phyloP scores from a whole-genome alignment of 1,284 basidiomycete species.

The Trichosporon sp. region DNA sequence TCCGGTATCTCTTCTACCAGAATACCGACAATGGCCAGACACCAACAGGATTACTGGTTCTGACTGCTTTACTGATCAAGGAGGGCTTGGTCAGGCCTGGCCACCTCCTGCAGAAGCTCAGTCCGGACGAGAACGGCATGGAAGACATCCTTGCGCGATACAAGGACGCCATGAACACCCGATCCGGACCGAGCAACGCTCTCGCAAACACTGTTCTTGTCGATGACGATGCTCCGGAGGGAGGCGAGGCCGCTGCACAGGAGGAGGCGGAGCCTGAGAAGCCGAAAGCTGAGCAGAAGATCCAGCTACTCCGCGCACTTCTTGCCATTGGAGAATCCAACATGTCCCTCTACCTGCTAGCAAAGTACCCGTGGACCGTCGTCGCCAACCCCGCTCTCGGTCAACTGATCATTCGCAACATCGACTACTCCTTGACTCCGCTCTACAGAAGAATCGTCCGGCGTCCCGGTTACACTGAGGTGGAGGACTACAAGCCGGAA shows the following conservation, averaged over 20 bases:
- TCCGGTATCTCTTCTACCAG: conserved; percentile 90
- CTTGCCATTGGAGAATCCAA: conserved; percentile 81
- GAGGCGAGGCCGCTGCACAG: conserved; percentile 35
- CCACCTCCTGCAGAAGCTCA: conserved; percentile 71
- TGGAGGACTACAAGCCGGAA: conserved; percentile 22
- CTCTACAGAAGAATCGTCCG: conserved; percentile 63
- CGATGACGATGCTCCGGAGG: conserved; percentile 61
- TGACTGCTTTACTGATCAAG: conserved; percentile 84
- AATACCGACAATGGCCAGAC: conserved; percentile 62
- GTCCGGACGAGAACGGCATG: conserved; percentile 76
- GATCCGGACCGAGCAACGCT: conserved; percentile 72
- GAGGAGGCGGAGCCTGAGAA: conserved; percentile 54
- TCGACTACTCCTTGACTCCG: conserved; percentile 68
- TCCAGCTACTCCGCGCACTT: conserved; percentile 76
- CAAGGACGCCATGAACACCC: conserved; percentile 65
- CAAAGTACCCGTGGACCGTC: conserved; percentile 82
- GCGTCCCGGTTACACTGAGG: conserved; percentile 1
- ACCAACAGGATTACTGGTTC: conserved; percentile 75
- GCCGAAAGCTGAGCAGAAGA: conserved; percentile 72
- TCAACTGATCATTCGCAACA: conserved; percentile 75
- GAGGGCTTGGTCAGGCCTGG: conserved; percentile 81
- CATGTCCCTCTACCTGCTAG: conserved; percentile 75
- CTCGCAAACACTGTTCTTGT: conserved; percentile 87
- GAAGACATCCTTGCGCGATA: conserved; percentile 69
- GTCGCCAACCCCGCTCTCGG: conserved; percentile 79